Base-by-base conservation (phyloP, 345 rosid species). In the Salix koriyanagi region DNA sequence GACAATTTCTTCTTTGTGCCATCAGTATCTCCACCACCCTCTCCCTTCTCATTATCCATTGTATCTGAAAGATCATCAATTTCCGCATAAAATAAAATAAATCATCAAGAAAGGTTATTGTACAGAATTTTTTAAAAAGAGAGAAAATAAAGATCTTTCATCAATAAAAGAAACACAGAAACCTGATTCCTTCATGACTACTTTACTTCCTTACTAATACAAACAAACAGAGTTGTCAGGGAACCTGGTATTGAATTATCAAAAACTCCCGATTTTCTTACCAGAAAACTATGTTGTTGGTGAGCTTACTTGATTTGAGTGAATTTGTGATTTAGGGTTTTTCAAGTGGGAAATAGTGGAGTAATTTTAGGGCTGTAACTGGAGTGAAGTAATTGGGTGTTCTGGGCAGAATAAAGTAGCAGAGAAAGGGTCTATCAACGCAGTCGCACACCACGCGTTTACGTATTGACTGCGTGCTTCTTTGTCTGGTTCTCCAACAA, bases 11-110 rank as follows among this genome's bases (percentile, higher is more conserved):
- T 72, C 77, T 74, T 76, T 18, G 72, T 60, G n/a, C 14, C 26
- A 6, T 32, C 32, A 28, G 12, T 39, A 69, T 16, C 37, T 9
- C 67, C 72, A 54, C 10, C 39, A 18, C 65, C 75, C 75, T 34
- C 78, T 5, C 67, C 62, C 46, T 83, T 74, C 41, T 61, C 74
- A 70, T 14, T 8, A 69, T 81, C 83, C 89, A 86, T 80, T 25
- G 36, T 21, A 37, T n/a, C 70, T 9, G 62, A 21, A 56, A n/a
- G 23, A 56, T 9, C 61, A 10, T 56, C 26, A 56, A 25, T 9
- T n/a, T 56, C 28, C 62, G 10, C 70, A 37, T 3, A 66, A 19
- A 19, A 18, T 6, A 62, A 62, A 36, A 36, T 36, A 36, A 62
- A 13, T 67, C 25, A 67, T 56, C 62, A n/a, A 9, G 26, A 56